Evolutionary conservation across 2,329 filamentous ascomycete species (phyloP), one percentile per base, ranked within the genome.

Genomic region (Zasmidium citrigriseum): DNA sequence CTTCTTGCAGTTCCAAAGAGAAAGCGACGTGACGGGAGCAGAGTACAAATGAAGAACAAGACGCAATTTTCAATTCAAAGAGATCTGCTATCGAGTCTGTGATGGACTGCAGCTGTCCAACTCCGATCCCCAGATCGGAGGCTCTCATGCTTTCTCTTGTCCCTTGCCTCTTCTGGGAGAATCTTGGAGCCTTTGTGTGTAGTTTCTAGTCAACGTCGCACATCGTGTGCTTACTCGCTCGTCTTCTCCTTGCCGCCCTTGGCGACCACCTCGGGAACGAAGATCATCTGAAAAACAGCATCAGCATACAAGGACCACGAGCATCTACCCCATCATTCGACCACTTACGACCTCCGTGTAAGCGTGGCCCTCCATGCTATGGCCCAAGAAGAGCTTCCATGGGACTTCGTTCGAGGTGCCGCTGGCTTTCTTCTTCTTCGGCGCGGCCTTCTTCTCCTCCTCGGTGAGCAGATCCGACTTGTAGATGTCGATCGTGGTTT

Each of bases 401-500:
- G 59, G 58, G 2, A 55, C 52, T 44, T 62, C 59, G 2, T 60
- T 54, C 29, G 10, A 5, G 21, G 59, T 49, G 4, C 11, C 27
- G 5, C n/a, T 18, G 20, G 20, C 38, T 22, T 53, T 47, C 23
- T 51, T 25, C 11, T 18, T 47, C 50, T 44, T 29, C 5, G 20
- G 49, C 12, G 41, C 53, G 12, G 34, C 44, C 11, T 21, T 25
- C 24, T 57, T 55, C 45, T 60, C 56, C 2, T 52, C 58, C 21
- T 60, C 55, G 34, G 22, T 38, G 22, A 60, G 51, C 21, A 65
- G 52, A 18, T 64, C 60, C 3, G 54, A 41, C 45, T 61, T 61
- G 54, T 56, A 59, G 50, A 66, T 58, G n/a, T 64, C 58, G 44
- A 62, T 38, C 4, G 46, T 46, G 2, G 49, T 61, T 21, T 51